A percentile compares a stretch with the other conserved stretches of the same genome.
Conservation (phyloP, 495 filamentous ascomycete species). For the Aspergillus sclerotioniger region DNA sequence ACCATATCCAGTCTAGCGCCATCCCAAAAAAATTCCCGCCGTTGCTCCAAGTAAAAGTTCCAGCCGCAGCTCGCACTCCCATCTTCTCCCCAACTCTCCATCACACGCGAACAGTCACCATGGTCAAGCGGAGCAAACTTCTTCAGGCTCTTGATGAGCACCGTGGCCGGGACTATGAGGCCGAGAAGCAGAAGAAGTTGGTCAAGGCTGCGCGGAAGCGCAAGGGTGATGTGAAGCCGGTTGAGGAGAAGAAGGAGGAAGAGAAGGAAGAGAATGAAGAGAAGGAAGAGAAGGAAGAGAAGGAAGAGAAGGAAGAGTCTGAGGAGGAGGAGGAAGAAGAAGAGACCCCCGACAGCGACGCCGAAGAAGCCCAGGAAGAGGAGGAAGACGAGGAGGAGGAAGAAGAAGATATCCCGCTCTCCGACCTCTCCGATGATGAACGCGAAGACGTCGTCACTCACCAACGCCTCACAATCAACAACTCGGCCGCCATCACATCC, state of each 20-base stretch:
- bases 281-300: slow-evolving; percentile 27
- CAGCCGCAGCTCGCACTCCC: too few species aligned
- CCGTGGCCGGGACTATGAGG: slow-evolving; percentile 65
- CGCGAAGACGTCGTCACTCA: slow-evolving; percentile 82
- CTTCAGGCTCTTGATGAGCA: slow-evolving; percentile 64
- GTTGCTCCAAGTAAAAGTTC: background rate
- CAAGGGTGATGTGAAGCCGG: slow-evolving; percentile 32
- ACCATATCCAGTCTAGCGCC: slow-evolving; percentile 13
- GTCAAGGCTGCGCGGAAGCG: slow-evolving; percentile 53
- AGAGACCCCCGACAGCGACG: slow-evolving; percentile 31
- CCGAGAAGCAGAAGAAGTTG: slow-evolving; percentile 63
- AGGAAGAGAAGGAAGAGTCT: slow-evolving; percentile 27
- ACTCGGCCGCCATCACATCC: slow-evolving; percentile 77
- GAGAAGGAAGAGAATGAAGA: slow-evolving; percentile 21
- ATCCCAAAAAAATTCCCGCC: slow-evolving; percentile 46
- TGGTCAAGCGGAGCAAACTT: slow-evolving; percentile 65
- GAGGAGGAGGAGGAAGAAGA: slow-evolving; percentile 24
- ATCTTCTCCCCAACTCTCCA: background rate
- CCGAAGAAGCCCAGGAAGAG: slow-evolving; percentile 38
- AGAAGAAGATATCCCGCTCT: slow-evolving; percentile 73
- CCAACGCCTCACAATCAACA: slow-evolving; percentile 96
- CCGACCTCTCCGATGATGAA: slow-evolving; percentile 78
- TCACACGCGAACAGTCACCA: slow-evolving; percentile 22
- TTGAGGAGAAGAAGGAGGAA: slow-evolving; percentile 27
- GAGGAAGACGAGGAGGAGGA: slow-evolving; percentile 46